phyloP scores from a whole-genome alignment of 192 early-diverging fungal species.

The Dissophora globulifera region DNA sequence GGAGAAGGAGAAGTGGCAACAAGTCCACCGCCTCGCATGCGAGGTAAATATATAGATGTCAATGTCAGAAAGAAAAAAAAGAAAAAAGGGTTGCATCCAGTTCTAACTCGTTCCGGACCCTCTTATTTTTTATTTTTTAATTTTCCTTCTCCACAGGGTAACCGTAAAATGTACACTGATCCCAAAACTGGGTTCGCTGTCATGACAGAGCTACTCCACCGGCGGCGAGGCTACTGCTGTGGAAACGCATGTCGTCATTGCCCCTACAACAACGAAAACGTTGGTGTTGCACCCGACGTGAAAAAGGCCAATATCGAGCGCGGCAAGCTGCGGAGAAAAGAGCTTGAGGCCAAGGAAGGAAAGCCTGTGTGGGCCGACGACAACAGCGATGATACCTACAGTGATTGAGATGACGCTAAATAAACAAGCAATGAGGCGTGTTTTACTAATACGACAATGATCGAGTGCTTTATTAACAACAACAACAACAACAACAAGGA shows the following conservation, averaged over 20 bases:
- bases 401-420: slow-evolving; percentile 12
- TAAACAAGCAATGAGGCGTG: neutral
- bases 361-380: slow-evolving; percentile 52
- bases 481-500: too few species aligned
- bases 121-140: neutral
- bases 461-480: neutral
- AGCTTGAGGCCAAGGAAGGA: slow-evolving; percentile 48
- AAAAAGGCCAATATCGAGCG: slow-evolving; percentile 37
- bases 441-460: too few species aligned
- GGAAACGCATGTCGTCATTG: slow-evolving; percentile 76
- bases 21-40: slow-evolving; percentile 38
- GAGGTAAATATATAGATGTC: slow-evolving; percentile 45
- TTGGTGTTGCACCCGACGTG: slow-evolving; percentile 65
- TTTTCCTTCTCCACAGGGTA: slow-evolving; percentile 24
- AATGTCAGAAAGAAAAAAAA: too few species aligned
- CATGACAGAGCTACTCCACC: slow-evolving; percentile 71
- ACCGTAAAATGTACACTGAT: slow-evolving; percentile 67
- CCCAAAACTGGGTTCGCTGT: slow-evolving; percentile 74
- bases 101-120: too few species aligned
- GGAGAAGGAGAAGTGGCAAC: slow-evolving; percentile 49
- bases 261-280: slow-evolving; percentile 67
- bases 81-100: too few species aligned
- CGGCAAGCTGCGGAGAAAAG: slow-evolving; percentile 38
- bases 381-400: slow-evolving; percentile 18
- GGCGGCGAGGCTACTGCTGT: slow-evolving; percentile 71